Evolutionary conservation across 768 basidiomycete genomes (phyloP).

Genomic region (Termitomyces sp.): DNA sequence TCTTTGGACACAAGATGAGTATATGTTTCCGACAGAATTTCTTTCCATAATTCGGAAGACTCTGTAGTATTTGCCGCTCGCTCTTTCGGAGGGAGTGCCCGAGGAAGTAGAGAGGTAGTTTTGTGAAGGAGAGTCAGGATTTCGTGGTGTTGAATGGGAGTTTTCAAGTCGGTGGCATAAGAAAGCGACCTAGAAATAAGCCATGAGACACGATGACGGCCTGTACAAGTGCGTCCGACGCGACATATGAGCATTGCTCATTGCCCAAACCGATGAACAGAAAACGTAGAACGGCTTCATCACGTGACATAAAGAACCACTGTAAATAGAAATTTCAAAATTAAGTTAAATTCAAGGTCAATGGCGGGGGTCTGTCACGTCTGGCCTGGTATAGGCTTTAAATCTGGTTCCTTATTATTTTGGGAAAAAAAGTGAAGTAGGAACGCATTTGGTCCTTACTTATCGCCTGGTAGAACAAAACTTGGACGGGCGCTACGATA

Average conservation of each 20-base stretch:
- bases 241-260: constrained; percentile 16
- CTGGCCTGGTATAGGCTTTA: too few relatives aligned
- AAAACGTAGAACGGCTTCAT: background rate
- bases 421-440: too few relatives aligned
- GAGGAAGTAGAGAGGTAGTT: constrained; percentile 41
- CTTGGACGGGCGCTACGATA: too few relatives aligned
- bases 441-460: too few relatives aligned
- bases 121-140: constrained; percentile 48
- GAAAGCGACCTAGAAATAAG: background rate
- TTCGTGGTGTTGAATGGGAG: constrained; percentile 12
- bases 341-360: too few relatives aligned
- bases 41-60: constrained; percentile 43
- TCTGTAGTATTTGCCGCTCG: constrained; percentile 12
- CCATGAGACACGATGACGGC: background rate
- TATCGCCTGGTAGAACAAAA: too few relatives aligned
- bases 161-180: background rate
- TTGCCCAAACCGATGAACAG: background rate
- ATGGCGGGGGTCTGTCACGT: too few relatives aligned
- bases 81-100: constrained; percentile 27
- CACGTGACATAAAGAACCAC: background rate
- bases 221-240: constrained; percentile 3
- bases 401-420: too few relatives aligned
- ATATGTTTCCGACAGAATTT: constrained; percentile 33
- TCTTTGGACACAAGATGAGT: constrained; percentile 28
- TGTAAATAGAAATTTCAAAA: too few relatives aligned